Evolutionary conservation across 495 filamentous ascomycete genomes (phyloP).

Genomic region (Penicillium desertorum): DNA sequence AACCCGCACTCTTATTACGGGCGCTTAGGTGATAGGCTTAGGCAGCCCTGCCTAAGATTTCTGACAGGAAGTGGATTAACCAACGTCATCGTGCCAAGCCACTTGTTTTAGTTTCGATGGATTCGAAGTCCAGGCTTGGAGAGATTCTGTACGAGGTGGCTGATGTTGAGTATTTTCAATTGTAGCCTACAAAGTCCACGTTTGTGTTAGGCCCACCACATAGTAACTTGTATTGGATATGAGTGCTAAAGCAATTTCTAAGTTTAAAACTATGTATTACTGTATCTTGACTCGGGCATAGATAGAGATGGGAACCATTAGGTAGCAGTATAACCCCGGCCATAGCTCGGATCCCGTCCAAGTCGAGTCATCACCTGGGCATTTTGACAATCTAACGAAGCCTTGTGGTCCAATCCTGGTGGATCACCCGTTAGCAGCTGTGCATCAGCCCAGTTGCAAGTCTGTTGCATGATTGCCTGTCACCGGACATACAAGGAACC

Average conservation of each 20-base stretch:
- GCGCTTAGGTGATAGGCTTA: not conserved
- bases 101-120: not conserved
- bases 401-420: conserved; percentile 4
- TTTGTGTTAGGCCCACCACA: not conserved
- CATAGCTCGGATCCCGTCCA: not conserved
- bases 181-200: not conserved
- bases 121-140: not conserved
- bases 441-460: not conserved
- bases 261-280: not conserved
- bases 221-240: not conserved
- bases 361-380: conserved; percentile 3
- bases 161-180: not conserved
- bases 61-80: not conserved
- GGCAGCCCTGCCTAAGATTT: not conserved
- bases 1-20: not conserved
- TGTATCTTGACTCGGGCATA: not conserved
- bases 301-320: not conserved
- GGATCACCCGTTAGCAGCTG: not conserved
- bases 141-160: not conserved
- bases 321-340: not conserved
- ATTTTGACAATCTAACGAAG: not conserved
- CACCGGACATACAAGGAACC: not conserved
- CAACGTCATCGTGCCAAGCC: not conserved
- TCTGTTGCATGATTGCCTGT: conserved; percentile 3
- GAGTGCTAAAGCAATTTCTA: not conserved